Base-by-base conservation (phyloP, 805 yeast genomes). In the Saturnispora sekii region DNA sequence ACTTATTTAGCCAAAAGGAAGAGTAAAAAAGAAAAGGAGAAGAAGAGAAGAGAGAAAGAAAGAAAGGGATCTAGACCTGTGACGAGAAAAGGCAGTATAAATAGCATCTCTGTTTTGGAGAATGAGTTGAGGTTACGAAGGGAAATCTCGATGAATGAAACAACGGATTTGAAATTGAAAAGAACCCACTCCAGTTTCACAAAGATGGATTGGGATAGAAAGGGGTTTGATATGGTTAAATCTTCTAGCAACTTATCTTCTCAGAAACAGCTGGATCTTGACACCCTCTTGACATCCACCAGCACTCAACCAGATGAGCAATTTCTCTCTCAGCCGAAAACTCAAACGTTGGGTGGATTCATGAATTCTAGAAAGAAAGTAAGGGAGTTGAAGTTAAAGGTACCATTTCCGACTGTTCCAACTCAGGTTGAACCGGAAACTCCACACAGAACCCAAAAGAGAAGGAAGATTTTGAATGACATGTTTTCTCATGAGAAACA, bases 141-240 rank as follows among this genome's bases (percentile, higher is more conserved):
- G 18, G 46, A 43, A 11, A 32, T 16, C 4, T 17, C 36, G 6
- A 29, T 32, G 14, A 40, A 52, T 16, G 53, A 51, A 31, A 34
- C 54, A 4, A 43, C 59, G 4, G 48, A 48, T 10, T 16, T 56
- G 7, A 51, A 46, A 41, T 31, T 58, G 14, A 56, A 50, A 43
- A 46, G 64, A 29, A 40, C 61, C 8, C 34, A 57, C 10, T 59
- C 65, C 14, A 51, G 51, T 29, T 38, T 55, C 34, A 33, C 16
- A 2, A 49, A 47, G 11, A 38, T 42, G 7, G 60, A 58, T 35
- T 39, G 60, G 15, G 56, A 59, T 3, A 56, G 52, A 38, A 63
- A 61, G 43, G 59, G 64, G 4, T 63, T 63, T 47, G 63, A 59
- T 35, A 62, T 63, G 65, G 50, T 54, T 5, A 54, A 53, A 36